These are phyloP conservation scores for Leptographium wingfieldii DNA, from an alignment of 2,329 filamentous ascomycete genomes.

Conservation along the genomic window DNA sequence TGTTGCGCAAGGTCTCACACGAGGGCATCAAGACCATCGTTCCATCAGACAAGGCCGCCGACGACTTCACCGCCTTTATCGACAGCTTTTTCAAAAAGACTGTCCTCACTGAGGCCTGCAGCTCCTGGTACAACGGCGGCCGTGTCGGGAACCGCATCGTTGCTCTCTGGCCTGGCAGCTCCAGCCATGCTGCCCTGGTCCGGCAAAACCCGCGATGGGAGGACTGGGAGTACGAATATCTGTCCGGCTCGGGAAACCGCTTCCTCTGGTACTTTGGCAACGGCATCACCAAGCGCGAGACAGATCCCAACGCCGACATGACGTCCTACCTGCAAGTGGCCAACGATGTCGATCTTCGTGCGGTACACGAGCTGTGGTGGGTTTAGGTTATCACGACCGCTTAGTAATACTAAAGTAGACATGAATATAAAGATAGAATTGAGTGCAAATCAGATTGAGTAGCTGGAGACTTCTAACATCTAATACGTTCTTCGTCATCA, in stretches of 20 bases:
- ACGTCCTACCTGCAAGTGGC: neutral
- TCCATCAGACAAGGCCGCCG: slow-evolving; percentile 8
- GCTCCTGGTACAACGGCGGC: slow-evolving; percentile 12
- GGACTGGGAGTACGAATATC: slow-evolving; percentile 6
- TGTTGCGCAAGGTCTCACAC: slow-evolving; percentile 11
- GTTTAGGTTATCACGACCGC: neutral
- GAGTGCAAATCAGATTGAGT: no score
- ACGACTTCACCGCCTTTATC: slow-evolving; percentile 11
- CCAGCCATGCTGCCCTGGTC: slow-evolving; percentile 2
- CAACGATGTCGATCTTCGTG: neutral
- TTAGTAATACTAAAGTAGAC: no score
- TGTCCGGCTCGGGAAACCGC: neutral
- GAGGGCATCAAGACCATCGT: slow-evolving; percentile 9
- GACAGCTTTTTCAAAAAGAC: slow-evolving; percentile 7
- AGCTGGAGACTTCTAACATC: no score
- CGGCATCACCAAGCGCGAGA: slow-evolving; percentile 4
- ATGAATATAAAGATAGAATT: no score
- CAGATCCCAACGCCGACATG: neutral
- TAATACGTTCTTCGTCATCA: no score
- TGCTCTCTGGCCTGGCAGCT: slow-evolving; percentile 11
- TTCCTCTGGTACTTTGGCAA: slow-evolving; percentile 7
- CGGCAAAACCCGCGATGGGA: slow-evolving; percentile 8
- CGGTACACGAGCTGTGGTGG: neutral
- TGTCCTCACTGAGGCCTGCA: slow-evolving; percentile 8
- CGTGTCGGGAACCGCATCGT: slow-evolving; percentile 1